Evolutionary conservation across 805 yeast genomes (phyloP).

Genomic region (Candida montana): DNA sequence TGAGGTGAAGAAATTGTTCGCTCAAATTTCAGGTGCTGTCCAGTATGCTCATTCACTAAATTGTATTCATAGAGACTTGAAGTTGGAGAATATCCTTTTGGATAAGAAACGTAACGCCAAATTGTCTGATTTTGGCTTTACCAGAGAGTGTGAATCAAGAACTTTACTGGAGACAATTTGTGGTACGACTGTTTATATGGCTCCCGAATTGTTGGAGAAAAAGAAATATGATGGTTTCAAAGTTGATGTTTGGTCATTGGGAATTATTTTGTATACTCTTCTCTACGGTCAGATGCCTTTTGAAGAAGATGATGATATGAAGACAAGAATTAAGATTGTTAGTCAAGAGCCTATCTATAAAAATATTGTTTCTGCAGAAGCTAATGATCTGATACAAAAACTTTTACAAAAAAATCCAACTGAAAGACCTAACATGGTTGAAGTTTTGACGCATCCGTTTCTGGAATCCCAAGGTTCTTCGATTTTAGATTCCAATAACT

Average conservation of each 20-base stretch:
- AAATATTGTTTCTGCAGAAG: slow-evolving; percentile 42
- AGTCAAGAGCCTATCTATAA: slow-evolving; percentile 58
- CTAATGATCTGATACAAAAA: slow-evolving; percentile 43
- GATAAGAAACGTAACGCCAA: slow-evolving; percentile 59
- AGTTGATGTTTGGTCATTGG: slow-evolving; percentile 89
- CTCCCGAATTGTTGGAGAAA: slow-evolving; percentile 78
- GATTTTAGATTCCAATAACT: slow-evolving; percentile 36
- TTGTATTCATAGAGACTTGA: slow-evolving; percentile 80
- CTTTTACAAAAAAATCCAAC: slow-evolving; percentile 65
- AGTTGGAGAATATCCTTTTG: slow-evolving; percentile 69
- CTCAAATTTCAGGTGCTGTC: slow-evolving; percentile 57
- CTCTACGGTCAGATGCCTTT: slow-evolving; percentile 87
- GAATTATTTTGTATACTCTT: slow-evolving; percentile 82
- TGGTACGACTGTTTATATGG: slow-evolving; percentile 95
- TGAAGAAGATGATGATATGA: slow-evolving; percentile 70
- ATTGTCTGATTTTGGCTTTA: slow-evolving; percentile 90
- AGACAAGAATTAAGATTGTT: slow-evolving; percentile 55
- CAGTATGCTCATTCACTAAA: slow-evolving; percentile 69
- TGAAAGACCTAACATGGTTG: slow-evolving; percentile 50
- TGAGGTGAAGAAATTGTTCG: slow-evolving; percentile 49
- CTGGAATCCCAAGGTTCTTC: slow-evolving; percentile 40
- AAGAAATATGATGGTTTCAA: slow-evolving; percentile 73
- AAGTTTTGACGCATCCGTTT: slow-evolving; percentile 47
- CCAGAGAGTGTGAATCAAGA: slow-evolving; percentile 64
- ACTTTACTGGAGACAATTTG: slow-evolving; percentile 73